Evolutionary conservation across 768 basidiomycete species (phyloP), one percentile per base, ranked within the genome.

Genomic region (Stropharia rugosoannulata): DNA sequence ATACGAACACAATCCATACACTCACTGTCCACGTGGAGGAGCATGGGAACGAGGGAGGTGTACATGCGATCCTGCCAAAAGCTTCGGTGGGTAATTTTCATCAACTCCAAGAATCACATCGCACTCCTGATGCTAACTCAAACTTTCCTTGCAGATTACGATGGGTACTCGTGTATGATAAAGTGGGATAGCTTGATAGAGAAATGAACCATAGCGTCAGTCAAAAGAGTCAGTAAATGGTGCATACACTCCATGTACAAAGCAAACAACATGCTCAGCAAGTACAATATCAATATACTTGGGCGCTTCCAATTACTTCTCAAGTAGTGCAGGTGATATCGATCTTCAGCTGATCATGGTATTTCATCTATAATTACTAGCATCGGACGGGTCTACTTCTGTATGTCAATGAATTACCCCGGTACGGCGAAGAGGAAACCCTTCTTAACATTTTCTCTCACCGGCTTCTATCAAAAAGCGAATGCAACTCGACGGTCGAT

Each of bases 1-100:
- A 15, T 93, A 92, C 66, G 76, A 83, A 54, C 90, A 93, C 54
- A 79, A 83, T 46, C 88, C 89, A 1, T 91, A 85, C 73, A 84
- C 84, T 58, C 86, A 87, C 59, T 87, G 90, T 68, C 80, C 82
- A 0, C 71, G 75, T 12, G 73, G 75, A 3, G 58, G 59, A 5
- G 64, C 66, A 2, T 86, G 86, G 73, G 65, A 70, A n/a, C 70
- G 76, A 51, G 81, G 82, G n/a, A 80, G 75, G 63, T 89, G 89
- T 60, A 80, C 79, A 65, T 90, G 89, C 66, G 76, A 82, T 64
- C 75, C 70, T 4, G 61, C 60, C 37, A 72, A 73, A 54, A 88
- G 78, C 66, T 89, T 89, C 60, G 87, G 82, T 82, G 65, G 44
- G 80, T 69, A 54, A 48, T 36, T 54, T 36, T 38, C 45, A 16